These are phyloP conservation scores for Hirsutella thompsonii DNA, from an alignment of 2,329 filamentous ascomycete species.

Conservation along the genomic window DNA sequence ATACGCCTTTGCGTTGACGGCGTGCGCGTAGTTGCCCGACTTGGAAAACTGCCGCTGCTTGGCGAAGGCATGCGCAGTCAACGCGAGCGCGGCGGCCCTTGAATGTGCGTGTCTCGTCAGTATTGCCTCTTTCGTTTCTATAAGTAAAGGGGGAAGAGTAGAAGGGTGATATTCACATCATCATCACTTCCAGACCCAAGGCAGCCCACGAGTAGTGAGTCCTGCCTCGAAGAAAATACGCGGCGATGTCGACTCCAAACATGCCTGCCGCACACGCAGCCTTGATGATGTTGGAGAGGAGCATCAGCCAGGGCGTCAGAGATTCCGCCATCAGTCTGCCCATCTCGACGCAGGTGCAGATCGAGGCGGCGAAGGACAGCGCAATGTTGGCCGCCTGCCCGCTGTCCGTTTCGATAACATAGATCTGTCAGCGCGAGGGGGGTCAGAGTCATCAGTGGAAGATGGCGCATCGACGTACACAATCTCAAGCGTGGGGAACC, in stretches of 20 bases:
- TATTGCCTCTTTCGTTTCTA: no score
- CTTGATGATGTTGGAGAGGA: conserved; percentile 38
- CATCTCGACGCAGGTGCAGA: conserved; percentile 34
- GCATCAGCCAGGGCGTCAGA: conserved; percentile 40
- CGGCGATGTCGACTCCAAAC: conserved; percentile 36
- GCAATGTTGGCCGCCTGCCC: conserved; percentile 41
- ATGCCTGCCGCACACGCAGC: conserved; percentile 31
- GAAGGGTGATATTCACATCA: conserved; percentile 28
- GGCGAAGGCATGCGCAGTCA: conserved; percentile 31
- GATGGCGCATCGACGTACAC: conserved; percentile 39
- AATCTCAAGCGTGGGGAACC: conserved; percentile 31
- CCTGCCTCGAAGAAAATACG: conserved; percentile 32
- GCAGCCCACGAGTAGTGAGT: conserved; percentile 34
- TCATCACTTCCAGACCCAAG: conserved; percentile 31
- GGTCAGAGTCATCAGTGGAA: no score
- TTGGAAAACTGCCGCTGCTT: conserved; percentile 33
- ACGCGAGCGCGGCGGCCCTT: conserved; percentile 28
- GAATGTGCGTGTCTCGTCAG: background rate
- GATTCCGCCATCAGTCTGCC: conserved; percentile 32
- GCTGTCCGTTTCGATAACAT: conserved; percentile 15
- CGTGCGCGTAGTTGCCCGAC: conserved; percentile 37
- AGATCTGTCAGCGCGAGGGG: background rate
- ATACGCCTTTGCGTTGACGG: conserved; percentile 34
- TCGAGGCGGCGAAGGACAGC: conserved; percentile 31
- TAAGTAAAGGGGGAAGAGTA: background rate